Evolutionary conservation across 108 stramenopile species (phyloP), one percentile per base, ranked within the genome.

Genomic region (Phaeodactylum tricornutum): DNA sequence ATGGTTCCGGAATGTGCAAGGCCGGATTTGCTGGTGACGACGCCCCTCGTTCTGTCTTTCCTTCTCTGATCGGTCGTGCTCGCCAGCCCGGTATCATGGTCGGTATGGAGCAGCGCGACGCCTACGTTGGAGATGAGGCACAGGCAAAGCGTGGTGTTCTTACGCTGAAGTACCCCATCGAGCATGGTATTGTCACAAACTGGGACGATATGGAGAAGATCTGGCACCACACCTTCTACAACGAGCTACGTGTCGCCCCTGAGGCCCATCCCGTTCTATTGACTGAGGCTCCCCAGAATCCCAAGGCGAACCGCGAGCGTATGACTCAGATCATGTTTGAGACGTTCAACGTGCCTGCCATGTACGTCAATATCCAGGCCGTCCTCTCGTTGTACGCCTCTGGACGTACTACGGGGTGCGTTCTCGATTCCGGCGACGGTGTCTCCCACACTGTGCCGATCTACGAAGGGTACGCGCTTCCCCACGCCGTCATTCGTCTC

Each of bases 271-370:
- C 96, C 30, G 97, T 99, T 43, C 89, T 99, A 24, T 75, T 99
- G 41, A 99, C 98, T 23, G 97, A 99, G 77, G 96, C 98, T 30
- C 97, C 97, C 31, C 91, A 96, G 72, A 99, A 98, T 77, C 96
- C 98, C 71, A 97, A 97, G 92, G 95, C 94, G 38, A 99, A 99
- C 84, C 74, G 97, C 37, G 98, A 99, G 68, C 84, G 96, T 55
- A 99, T 97, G 96, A 98, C 97, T 36, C 96, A 98, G 74, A 98
- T 99, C 81, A 99, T 99, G 98, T 99, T 99, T 72, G 98, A 99
- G 77, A 98, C 96, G 14, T 99, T 99, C 90, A 99, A 97, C 67
- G 96, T 99, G 27, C 98, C 98, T 24, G 98, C 96, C 53, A 98
- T 98, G 97, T 99, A 99, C 62, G 95, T 99, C 30, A 97, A 96